Evolutionary conservation across 805 yeast genomes (phyloP).

Genomic region (Ogataea naganishii): DNA sequence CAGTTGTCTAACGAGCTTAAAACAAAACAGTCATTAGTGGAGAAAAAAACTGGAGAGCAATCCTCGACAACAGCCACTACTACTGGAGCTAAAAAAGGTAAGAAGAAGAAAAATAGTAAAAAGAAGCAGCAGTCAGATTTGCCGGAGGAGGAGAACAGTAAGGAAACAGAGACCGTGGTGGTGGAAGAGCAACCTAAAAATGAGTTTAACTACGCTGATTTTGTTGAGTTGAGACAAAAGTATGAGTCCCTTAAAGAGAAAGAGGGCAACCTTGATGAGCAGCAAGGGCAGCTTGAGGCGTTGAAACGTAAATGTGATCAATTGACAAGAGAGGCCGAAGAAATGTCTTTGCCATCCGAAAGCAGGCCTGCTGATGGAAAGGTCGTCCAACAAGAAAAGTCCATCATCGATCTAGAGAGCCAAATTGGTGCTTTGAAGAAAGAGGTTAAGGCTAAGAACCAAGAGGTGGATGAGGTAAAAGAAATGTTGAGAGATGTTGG

Average conservation of each 20-base stretch:
- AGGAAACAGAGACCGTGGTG: conserved; percentile 11
- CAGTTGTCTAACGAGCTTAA: no score
- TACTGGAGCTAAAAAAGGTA: conserved; percentile 3
- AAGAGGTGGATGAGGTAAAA: conserved; percentile 60
- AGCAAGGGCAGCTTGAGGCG: conserved; percentile 4
- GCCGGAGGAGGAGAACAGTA: conserved; percentile 6
- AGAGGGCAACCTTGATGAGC: conserved; percentile 6
- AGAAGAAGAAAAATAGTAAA: conserved; percentile 1
- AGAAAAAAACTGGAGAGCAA: no score
- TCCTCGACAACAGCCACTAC: conserved; percentile 3
- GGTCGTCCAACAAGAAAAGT: no score
- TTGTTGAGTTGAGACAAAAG: conserved; percentile 17
- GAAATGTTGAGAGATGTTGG: conserved; percentile 78
- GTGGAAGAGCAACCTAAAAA: conserved; percentile 2
- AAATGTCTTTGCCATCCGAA: no score
- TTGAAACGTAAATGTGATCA: conserved; percentile 4
- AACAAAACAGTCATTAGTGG: no score
- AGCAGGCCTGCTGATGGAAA: no score
- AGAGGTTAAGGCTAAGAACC: conserved; percentile 33
- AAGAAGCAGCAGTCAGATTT: neutral
- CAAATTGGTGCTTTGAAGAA: conserved; percentile 14
- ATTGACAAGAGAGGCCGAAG: conserved; percentile 4
- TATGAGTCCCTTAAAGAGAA: conserved; percentile 10
- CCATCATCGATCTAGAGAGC: no score
- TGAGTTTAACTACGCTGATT: conserved; percentile 7